Conservation (phyloP, 495 filamentous ascomycete species). For the Talaromyces stipitatus region DNA sequence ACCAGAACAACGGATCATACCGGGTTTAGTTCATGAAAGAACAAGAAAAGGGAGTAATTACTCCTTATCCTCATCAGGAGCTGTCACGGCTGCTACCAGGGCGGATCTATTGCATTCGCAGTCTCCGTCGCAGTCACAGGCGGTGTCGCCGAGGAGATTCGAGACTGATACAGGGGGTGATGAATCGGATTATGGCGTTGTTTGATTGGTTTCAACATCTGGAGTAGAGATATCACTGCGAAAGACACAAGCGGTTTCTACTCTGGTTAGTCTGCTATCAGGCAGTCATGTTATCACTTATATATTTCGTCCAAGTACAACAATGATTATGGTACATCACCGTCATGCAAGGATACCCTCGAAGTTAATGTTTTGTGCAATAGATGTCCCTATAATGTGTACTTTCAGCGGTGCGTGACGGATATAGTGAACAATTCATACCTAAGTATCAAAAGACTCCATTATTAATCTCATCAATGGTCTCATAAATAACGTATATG, state of each 20-base stretch:
- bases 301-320: not conserved
- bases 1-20: slow-evolving; percentile 63
- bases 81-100: not conserved
- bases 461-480: not conserved
- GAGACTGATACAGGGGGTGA: not conserved
- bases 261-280: no score
- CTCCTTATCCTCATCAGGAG: not conserved
- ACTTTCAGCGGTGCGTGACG: no score
- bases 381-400: no score
- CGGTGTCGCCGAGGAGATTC: not conserved
- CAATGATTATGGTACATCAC: not conserved
- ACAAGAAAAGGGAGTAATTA: slow-evolving; percentile 39
- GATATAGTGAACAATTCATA: no score
- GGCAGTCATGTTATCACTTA: not conserved
- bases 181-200: not conserved
- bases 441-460: not conserved
- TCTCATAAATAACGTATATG: not conserved
- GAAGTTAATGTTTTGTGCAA: not conserved
- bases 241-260: no score
- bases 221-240: not conserved
- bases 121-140: not conserved
- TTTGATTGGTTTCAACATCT: not conserved
- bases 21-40: slow-evolving; percentile 58
- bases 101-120: not conserved
- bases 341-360: not conserved